Conservation (phyloP, 2,329 filamentous ascomycete genomes). For the Colletotrichum nymphaeae region DNA sequence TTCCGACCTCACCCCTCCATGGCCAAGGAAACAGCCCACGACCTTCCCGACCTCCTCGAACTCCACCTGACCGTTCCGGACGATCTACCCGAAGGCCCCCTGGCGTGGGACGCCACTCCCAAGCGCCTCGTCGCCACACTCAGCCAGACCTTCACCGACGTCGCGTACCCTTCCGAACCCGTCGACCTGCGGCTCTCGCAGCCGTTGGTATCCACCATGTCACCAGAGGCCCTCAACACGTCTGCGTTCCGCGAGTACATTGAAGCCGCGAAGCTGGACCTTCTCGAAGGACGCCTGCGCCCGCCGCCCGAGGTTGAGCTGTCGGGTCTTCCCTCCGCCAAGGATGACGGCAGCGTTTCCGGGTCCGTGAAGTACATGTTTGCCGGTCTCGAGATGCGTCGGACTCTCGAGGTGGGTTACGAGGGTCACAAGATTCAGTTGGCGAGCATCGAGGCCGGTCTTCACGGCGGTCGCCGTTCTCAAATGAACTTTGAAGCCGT, state of each 20-base stretch:
- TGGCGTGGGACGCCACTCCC: constrained; percentile 34
- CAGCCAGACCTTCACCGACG: constrained; percentile 51
- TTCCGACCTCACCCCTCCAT: constrained; percentile 44
- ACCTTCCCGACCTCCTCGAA: constrained; percentile 29
- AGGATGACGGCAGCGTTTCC: not conserved
- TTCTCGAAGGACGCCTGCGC: constrained; percentile 53
- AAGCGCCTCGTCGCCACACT: constrained; percentile 52
- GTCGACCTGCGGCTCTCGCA: constrained; percentile 63
- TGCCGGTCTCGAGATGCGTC: constrained; percentile 64
- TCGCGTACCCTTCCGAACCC: constrained; percentile 56
- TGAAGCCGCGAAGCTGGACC: constrained; percentile 55
- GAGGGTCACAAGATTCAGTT: constrained; percentile 60
- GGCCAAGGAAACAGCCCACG: not conserved
- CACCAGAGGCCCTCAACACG: constrained; percentile 35
- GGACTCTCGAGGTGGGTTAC: constrained; percentile 55
- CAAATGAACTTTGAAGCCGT: constrained; percentile 57
- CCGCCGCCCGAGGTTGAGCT: constrained; percentile 48
- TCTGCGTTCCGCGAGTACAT: constrained; percentile 57
- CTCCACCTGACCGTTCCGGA: constrained; percentile 33
- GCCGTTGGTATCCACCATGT: constrained; percentile 43
- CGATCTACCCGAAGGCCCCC: constrained; percentile 26
- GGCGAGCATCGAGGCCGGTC: constrained; percentile 63
- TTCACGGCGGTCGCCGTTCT: constrained; percentile 61
- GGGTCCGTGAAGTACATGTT: constrained; percentile 48
- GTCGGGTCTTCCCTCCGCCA: not conserved